phyloP scores from a whole-genome alignment of 2,329 filamentous ascomycete species.

The Aspergillus uvarum region DNA sequence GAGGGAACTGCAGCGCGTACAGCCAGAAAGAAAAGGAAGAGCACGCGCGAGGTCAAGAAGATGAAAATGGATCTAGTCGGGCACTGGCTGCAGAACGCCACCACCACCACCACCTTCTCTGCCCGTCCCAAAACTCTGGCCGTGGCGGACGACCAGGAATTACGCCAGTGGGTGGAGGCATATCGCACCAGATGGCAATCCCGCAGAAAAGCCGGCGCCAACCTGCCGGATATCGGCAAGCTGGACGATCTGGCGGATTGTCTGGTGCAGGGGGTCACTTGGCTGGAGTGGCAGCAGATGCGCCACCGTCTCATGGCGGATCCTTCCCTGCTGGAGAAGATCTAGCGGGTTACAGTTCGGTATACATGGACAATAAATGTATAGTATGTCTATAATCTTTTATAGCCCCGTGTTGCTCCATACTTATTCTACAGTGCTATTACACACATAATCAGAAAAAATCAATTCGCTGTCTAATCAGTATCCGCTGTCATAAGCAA shows the following conservation, averaged over 20 bases:
- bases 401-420: too few species aligned
- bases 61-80: conserved; percentile 64
- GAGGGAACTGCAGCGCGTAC: too few species aligned
- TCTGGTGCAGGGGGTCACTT: conserved; percentile 73
- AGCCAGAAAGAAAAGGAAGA: conserved; percentile 14
- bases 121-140: conserved; percentile 7
- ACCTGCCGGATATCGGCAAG: conserved; percentile 50
- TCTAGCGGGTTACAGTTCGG: background rate
- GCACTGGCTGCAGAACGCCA: conserved; percentile 48
- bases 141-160: conserved; percentile 17
- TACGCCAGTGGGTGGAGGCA: conserved; percentile 25
- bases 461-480: background rate
- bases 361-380: too few species aligned
- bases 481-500: conserved; percentile 13
- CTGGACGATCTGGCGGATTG: conserved; percentile 81
- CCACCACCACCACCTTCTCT: too few species aligned
- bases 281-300: conserved; percentile 68
- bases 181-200: conserved; percentile 33
- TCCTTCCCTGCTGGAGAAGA: background rate
- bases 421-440: too few species aligned
- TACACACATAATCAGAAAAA: background rate
- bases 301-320: conserved; percentile 26
- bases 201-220: conserved; percentile 20
- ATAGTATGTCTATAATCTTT: too few species aligned
- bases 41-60: conserved; percentile 40